A percentile compares a stretch with the other conserved stretches of the same genome.
Conservation (phyloP, 164 flowering plant species). For the Magnolia officinalis region DNA sequence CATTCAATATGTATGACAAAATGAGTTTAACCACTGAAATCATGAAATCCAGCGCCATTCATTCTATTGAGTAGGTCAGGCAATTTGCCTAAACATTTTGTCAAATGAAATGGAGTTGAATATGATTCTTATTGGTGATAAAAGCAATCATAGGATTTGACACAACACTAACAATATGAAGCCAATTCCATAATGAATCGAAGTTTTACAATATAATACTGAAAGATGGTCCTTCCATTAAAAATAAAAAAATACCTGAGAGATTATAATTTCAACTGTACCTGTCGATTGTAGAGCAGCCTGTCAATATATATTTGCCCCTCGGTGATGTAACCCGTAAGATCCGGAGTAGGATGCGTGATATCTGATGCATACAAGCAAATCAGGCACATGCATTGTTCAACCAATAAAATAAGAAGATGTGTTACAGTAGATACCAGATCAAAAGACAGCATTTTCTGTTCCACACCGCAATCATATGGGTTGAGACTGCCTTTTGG, state of each 20-base stretch:
- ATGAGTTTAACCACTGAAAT: neutral
- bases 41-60: neutral
- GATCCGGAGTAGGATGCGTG: conserved; percentile 96
- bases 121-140: neutral
- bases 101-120: neutral
- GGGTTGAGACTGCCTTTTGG: too few species aligned
- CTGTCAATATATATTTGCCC: conserved; percentile 97
- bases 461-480: too few species aligned
- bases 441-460: neutral
- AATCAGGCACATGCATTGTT: neutral
- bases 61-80: neutral
- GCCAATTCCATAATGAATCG: too few species aligned
- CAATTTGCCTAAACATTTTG: neutral
- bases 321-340: conserved; percentile 96
- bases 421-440: neutral
- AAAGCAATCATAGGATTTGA: neutral
- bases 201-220: too few species aligned
- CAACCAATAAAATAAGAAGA: neutral
- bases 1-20: neutral
- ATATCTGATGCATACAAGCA: conserved; percentile 52
- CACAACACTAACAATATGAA: neutral
- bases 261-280: conserved; percentile 12
- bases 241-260: neutral
- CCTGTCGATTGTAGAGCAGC: conserved; percentile 92
- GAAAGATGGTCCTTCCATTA: too few species aligned